Base-by-base conservation (phyloP, 768 basidiomycete genomes). In the Agrocybe praecox region DNA sequence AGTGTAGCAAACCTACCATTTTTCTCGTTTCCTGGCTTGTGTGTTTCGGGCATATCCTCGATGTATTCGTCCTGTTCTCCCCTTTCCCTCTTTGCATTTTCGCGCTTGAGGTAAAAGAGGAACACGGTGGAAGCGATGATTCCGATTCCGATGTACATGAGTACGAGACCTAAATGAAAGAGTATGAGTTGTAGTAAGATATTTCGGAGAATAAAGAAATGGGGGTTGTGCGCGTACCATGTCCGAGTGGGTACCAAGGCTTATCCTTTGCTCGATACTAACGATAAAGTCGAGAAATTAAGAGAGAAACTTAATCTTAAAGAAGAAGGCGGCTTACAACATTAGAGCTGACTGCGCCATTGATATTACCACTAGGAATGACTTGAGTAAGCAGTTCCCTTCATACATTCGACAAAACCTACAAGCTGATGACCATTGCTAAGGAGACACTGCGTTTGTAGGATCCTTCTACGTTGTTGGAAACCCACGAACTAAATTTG, bases 311-410 rank as follows among this genome's bases (percentile, higher is more conserved):
- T 17, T 12, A 6, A 42, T 9, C 26, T 9, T 5, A 29, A 29
- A 29, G 29, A 52, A 33, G n/a, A 8, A 45, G n/a, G 32, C n/a
- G n/a, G 80, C 86, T 62, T 69, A 86, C 86, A 33, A 92, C 82
- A 62, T 90, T 90, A 17, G 87, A 89, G 65, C 83, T 85, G 42
- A 92, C 83, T n/a, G 86, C 88, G 18, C 88, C 89, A 64, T 89
- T 88, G 49, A 90, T 73, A 66, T 90, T 90, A 8, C 88, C 88
- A 60, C 86, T 88, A 54, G 21, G 8, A 56, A 23, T 22, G 40
- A 42, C 32, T 11, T 11, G 19, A 29, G 14, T 11, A 10, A 11
- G 17, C 24, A 40, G 44, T 15, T 32, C 17, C 48, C 49, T 46
- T 0, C 26, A 52, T 17, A 14, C 8, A 15, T 23, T 10, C 29